Conservation (phyloP, 1,139 yeast genomes). For the Zygosaccharomyces pseudobailii region DNA sequence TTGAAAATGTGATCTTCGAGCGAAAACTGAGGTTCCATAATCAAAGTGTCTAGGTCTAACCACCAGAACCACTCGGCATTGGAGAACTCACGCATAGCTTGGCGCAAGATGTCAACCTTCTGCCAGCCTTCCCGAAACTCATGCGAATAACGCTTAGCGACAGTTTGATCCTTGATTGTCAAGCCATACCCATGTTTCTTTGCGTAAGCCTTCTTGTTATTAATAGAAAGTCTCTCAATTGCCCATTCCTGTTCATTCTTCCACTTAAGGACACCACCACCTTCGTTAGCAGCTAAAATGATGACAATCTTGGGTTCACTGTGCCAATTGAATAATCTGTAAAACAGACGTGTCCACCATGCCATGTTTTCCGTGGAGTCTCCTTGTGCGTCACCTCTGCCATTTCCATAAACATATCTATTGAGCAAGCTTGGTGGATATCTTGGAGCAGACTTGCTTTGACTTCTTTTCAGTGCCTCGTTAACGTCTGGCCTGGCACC, state of each 20-base stretch:
- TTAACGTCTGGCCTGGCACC: slow-evolving; percentile 1
- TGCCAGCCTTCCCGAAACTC: slow-evolving; percentile 99
- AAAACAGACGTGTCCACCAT: slow-evolving; percentile 9
- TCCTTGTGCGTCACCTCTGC: slow-evolving; percentile 3
- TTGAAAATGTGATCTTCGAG: slow-evolving; percentile 75
- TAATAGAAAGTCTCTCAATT: slow-evolving; percentile 83
- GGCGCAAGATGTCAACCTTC: slow-evolving; percentile 85
- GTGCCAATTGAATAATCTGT: slow-evolving; percentile 14
- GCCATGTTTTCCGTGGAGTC: slow-evolving; percentile 4
- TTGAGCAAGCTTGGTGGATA: slow-evolving; percentile 9
- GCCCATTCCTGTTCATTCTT: slow-evolving; percentile 98
- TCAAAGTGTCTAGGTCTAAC: slow-evolving; percentile 89
- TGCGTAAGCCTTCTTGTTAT: slow-evolving; percentile 85
- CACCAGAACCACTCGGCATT: slow-evolving; percentile 99
- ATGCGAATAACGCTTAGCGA: slow-evolving; percentile 85
- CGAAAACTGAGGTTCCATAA: slow-evolving; percentile 88
- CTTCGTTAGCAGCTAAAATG: slow-evolving; percentile 91
- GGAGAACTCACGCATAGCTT: slow-evolving; percentile 94
- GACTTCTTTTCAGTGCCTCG: slow-evolving; percentile 3
- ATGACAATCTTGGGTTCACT: slow-evolving; percentile 63
- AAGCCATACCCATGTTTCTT: slow-evolving; percentile 84
- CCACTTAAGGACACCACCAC: slow-evolving; percentile 97
- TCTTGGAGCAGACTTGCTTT: not conserved
- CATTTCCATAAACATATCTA: slow-evolving; percentile 7
- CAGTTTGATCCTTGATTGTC: slow-evolving; percentile 83